Conservation (phyloP, 768 basidiomycete species). For the Boletus eberwhitei region DNA sequence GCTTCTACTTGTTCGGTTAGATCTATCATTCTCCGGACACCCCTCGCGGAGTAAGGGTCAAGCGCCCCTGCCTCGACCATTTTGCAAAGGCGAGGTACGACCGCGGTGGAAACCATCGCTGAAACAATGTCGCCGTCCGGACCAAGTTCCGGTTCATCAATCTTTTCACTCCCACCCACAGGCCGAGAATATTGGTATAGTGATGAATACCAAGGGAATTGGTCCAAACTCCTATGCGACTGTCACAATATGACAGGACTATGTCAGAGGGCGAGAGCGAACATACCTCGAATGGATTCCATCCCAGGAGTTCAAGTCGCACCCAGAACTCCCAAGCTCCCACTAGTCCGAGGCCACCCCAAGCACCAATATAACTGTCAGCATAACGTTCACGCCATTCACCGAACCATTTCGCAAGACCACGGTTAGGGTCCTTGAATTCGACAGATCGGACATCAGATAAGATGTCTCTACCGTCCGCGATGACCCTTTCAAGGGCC, state of each 20-base stretch:
- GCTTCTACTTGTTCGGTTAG: conserved; percentile 79
- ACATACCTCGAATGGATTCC: conserved; percentile 82
- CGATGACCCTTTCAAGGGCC: conserved; percentile 54
- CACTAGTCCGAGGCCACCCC: conserved; percentile 83
- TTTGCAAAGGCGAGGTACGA: conserved; percentile 72
- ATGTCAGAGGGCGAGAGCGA: not conserved
- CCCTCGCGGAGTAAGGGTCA: conserved; percentile 71
- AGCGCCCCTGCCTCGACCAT: conserved; percentile 76
- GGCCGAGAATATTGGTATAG: conserved; percentile 68
- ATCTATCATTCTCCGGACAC: conserved; percentile 64
- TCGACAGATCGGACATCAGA: conserved; percentile 82
- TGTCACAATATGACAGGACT: conserved; percentile 8
- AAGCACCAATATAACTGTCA: conserved; percentile 85
- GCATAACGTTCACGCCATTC: conserved; percentile 74
- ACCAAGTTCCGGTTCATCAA: conserved; percentile 59
- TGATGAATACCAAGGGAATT: conserved; percentile 79
- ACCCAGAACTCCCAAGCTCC: conserved; percentile 95
- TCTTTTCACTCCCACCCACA: conserved; percentile 42
- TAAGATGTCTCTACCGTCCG: conserved; percentile 55
- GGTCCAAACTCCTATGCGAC: conserved; percentile 63
- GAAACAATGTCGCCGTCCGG: conserved; percentile 86
- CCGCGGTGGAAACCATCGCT: conserved; percentile 80
- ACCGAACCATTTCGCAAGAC: conserved; percentile 60
- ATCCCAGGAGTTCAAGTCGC: conserved; percentile 80
- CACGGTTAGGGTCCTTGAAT: conserved; percentile 75